Percentiles rank a stretch among this genome's conserved stretches.
Conservation (phyloP, 352 stramenopile species). For the Phytopythium sindhum region DNA sequence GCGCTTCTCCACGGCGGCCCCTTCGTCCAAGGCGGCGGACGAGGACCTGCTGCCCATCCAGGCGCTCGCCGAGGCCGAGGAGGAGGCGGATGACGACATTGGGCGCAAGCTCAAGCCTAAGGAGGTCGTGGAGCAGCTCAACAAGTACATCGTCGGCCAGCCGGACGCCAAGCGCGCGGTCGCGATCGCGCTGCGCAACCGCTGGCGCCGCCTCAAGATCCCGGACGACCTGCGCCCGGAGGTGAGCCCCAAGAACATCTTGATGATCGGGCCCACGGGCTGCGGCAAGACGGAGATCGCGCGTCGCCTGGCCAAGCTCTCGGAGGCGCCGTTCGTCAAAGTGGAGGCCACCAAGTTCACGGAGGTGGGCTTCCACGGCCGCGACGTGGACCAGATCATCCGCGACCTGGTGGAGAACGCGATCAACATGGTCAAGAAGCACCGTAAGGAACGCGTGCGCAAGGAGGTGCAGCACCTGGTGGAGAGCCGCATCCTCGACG, state of each 20-base stretch:
- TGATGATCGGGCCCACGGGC: constrained; percentile 99
- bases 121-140: constrained; percentile 93
- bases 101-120: constrained; percentile 87
- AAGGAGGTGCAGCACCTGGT: constrained; percentile 92
- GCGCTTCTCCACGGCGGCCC: constrained; percentile 29
- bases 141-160: constrained; percentile 98
- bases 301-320: constrained; percentile 95
- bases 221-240: constrained; percentile 87
- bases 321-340: constrained; percentile 97
- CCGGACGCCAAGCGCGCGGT: constrained; percentile 96
- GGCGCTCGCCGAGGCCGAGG: constrained; percentile 26
- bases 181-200: constrained; percentile 97
- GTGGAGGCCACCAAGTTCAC: constrained; percentile 99
- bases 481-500: constrained; percentile 95
- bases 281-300: constrained; percentile 99
- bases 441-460: constrained; percentile 90
- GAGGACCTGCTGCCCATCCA: constrained; percentile 26
- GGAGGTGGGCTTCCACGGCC: constrained; percentile 98
- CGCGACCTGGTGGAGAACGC: constrained; percentile 97
- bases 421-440: constrained; percentile 96
- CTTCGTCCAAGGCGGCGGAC: constrained; percentile 21
- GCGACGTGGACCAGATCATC: constrained; percentile 99
- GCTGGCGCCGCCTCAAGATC: constrained; percentile 96
- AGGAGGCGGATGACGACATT: constrained; percentile 42
- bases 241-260: constrained; percentile 99